Evolutionary conservation across 2,329 filamentous ascomycete species (phyloP).

Genomic region (Aureobasidium sp.): DNA sequence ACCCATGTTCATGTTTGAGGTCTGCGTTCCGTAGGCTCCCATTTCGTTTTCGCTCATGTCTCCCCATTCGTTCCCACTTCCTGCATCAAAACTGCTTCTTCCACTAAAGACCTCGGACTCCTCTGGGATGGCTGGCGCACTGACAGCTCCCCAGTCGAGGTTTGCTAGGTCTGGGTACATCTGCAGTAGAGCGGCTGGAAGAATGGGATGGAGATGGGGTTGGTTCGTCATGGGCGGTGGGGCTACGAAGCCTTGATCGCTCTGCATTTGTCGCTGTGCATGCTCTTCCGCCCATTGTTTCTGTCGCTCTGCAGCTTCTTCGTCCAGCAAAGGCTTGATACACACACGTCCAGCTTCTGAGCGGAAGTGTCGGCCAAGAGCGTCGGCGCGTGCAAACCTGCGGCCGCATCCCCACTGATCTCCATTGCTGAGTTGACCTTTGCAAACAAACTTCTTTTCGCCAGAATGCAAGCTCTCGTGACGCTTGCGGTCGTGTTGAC

Average conservation of each 20-base stretch:
- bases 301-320: slow-evolving; percentile 80
- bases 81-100: slow-evolving; percentile 69
- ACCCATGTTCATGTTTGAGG: slow-evolving; percentile 8
- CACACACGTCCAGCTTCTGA: slow-evolving; percentile 93
- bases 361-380: slow-evolving; percentile 76
- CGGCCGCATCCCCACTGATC: slow-evolving; percentile 89
- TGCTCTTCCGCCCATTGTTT: slow-evolving; percentile 57
- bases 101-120: slow-evolving; percentile 68
- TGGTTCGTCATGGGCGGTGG: slow-evolving; percentile 26
- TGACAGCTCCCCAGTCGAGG: slow-evolving; percentile 63
- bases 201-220: slow-evolving; percentile 43
- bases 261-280: slow-evolving; percentile 57
- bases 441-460: slow-evolving; percentile 98
- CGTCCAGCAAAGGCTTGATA: slow-evolving; percentile 93
- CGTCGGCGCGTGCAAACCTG: slow-evolving; percentile 90
- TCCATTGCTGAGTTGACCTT: slow-evolving; percentile 75
- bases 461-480: slow-evolving; percentile 94
- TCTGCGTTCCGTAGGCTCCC: background rate
- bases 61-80: slow-evolving; percentile 61
- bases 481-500: slow-evolving; percentile 93
- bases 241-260: slow-evolving; percentile 33
- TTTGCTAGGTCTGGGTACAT: slow-evolving; percentile 92
- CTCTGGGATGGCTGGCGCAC: slow-evolving; percentile 41
- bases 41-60: slow-evolving; percentile 52
- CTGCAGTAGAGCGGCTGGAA: slow-evolving; percentile 81